A percentile compares a stretch with the other conserved stretches of the same genome.
Evolutionary conservation across 1,139 yeast genomes (phyloP).

Genomic region (Protomyces arabidopsidicola): DNA sequence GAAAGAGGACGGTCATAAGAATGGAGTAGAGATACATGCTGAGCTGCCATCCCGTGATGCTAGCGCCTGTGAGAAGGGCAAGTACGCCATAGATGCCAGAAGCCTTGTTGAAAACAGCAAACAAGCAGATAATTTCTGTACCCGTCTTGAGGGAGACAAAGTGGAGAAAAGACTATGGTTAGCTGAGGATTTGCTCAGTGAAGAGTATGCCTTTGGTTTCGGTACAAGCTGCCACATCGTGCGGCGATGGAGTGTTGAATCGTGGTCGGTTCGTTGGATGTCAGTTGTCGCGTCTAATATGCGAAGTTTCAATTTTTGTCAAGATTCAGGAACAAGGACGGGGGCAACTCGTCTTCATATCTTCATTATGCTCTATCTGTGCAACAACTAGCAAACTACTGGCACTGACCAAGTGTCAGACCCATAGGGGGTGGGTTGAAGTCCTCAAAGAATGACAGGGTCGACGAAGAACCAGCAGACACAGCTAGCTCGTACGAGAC

Average conservation of each 20-base stretch:
- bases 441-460: slow-evolving; percentile 15
- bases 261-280: not conserved
- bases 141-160: slow-evolving; percentile 77
- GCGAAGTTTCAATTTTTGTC: no score
- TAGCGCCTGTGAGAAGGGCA: slow-evolving; percentile 80
- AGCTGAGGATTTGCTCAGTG: no score
- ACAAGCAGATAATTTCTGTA: slow-evolving; percentile 74
- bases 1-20: slow-evolving; percentile 58
- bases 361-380: no score
- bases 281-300: no score
- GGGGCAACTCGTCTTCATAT: no score
- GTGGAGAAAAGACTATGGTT: slow-evolving; percentile 46
- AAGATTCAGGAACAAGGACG: no score
- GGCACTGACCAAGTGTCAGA: not conserved
- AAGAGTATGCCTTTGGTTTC: not conserved
- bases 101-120: slow-evolving; percentile 79
- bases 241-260: not conserved
- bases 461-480: slow-evolving; percentile 5
- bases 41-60: slow-evolving; percentile 80
- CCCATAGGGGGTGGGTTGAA: slow-evolving; percentile 6
- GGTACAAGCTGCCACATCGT: slow-evolving; percentile 7
- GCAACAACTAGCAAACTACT: no score
- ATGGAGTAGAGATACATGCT: slow-evolving; percentile 65
- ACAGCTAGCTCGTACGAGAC: slow-evolving; percentile 11
- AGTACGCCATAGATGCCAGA: slow-evolving; percentile 84